Evolutionary conservation across 1,284 basidiomycete species (phyloP).

Genomic region (Microbotryomycetes sp.): DNA sequence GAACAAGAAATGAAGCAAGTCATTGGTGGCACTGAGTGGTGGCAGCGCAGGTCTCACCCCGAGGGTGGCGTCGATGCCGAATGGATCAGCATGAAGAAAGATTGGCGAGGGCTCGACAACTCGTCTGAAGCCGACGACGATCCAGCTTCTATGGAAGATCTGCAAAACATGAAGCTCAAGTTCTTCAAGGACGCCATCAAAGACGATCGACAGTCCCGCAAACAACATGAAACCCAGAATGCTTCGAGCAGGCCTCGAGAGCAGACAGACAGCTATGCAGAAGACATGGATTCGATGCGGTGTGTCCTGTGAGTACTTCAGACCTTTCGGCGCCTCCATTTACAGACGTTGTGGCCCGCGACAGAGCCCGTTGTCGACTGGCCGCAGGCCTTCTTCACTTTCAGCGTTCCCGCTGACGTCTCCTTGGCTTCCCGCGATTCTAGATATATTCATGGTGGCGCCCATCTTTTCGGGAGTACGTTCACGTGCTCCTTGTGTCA

Average conservation of each 20-base stretch:
- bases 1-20: constrained; percentile 68
- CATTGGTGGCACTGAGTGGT: constrained; percentile 90
- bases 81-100: constrained; percentile 67
- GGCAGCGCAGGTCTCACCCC: constrained; percentile 77
- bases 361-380: too few relatives aligned
- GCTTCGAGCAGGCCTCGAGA: constrained; percentile 34
- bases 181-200: not conserved
- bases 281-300: constrained; percentile 75
- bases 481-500: constrained; percentile 1
- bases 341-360: too few relatives aligned
- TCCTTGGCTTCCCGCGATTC: not conserved
- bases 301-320: too few relatives aligned
- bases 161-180: not conserved
- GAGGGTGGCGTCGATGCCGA: constrained; percentile 74
- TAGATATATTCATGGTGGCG: constrained; percentile 72
- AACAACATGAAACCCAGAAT: constrained; percentile 39
- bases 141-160: constrained; percentile 4
- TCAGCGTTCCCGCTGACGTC: not conserved
- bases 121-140: constrained; percentile 11
- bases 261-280: constrained; percentile 37
- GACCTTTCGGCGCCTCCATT: too few relatives aligned
- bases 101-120: constrained; percentile 39
- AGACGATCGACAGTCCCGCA: constrained; percentile 20
- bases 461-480: constrained; percentile 12
- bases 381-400: not conserved